These are phyloP conservation scores for Lithocarpus polystachyus DNA, from an alignment of 306 rosid species.

Conservation along the genomic window DNA sequence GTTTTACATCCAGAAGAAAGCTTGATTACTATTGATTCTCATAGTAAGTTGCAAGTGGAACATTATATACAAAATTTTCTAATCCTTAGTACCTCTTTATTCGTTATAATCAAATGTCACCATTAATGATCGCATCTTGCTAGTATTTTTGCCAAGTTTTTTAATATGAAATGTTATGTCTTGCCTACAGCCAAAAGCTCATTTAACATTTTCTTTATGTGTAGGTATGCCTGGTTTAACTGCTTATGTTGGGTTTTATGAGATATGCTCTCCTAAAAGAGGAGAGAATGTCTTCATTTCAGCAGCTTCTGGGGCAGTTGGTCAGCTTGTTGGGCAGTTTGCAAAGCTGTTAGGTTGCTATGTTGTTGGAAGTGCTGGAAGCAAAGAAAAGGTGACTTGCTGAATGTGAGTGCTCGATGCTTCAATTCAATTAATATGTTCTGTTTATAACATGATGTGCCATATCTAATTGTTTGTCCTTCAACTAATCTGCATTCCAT, in stretches of 20 bases:
- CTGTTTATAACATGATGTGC: no score
- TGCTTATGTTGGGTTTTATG: conserved; percentile 34
- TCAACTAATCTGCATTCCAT: no score
- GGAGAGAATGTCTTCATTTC: conserved; percentile 38
- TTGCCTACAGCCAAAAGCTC: not conserved
- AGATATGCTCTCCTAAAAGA: conserved; percentile 29
- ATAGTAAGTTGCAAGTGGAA: no score
- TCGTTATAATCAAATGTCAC: no score
- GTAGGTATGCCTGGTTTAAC: conserved; percentile 39
- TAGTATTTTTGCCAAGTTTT: no score
- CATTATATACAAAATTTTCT: no score
- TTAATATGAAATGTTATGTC: not conserved
- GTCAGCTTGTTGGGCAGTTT: conserved; percentile 44
- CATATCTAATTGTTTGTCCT: no score
- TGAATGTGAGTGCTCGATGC: not conserved
- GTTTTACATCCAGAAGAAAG: no score
- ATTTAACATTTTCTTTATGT: not conserved
- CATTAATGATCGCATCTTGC: no score
- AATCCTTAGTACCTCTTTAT: no score
- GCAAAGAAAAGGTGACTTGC: conserved; percentile 28
- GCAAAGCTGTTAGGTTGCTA: conserved; percentile 39
- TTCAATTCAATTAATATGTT: no score
- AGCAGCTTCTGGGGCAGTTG: conserved; percentile 44
- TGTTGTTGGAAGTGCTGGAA: conserved; percentile 46
- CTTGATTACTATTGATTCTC: no score